These are phyloP conservation scores for Penicillium pulvis DNA, from an alignment of 495 filamentous ascomycete species.

Conservation along the genomic window DNA sequence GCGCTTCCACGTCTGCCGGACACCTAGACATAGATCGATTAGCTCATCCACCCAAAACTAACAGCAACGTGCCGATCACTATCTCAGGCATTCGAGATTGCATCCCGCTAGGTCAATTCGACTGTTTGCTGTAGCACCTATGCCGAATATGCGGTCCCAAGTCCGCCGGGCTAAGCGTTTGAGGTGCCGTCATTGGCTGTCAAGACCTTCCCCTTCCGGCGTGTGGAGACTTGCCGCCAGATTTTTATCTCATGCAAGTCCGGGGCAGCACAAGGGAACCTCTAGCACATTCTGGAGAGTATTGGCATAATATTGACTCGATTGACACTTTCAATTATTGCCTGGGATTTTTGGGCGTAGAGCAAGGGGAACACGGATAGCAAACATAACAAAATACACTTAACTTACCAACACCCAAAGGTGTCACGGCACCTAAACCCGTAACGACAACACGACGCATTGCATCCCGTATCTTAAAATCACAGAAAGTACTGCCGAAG, in stretches of 20 bases:
- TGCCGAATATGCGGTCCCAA: constrained; percentile 4
- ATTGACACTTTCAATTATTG: constrained; percentile 2
- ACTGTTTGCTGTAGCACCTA: background rate
- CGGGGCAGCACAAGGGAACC: constrained; percentile 11
- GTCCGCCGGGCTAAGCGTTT: constrained; percentile 7
- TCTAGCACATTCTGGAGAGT: background rate
- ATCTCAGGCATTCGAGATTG: background rate
- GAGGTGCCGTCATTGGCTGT: constrained; percentile 30
- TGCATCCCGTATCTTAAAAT: constrained; percentile 33
- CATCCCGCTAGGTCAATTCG: background rate
- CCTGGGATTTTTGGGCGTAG: background rate
- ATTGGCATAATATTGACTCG: background rate
- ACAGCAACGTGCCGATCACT: background rate
- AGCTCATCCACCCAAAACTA: background rate
- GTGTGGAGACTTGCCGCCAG: constrained; percentile 15
- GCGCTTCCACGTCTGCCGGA: constrained; percentile 75
- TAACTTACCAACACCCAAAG: constrained; percentile 74
- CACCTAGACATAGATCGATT: constrained; percentile 47
- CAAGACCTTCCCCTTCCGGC: constrained; percentile 31
- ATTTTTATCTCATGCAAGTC: constrained; percentile 13
- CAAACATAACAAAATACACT: background rate
- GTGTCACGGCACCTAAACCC: constrained; percentile 89
- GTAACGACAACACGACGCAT: constrained; percentile 97
- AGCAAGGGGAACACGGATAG: background rate
- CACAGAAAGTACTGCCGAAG: constrained; percentile 1